Evolutionary conservation across 2,329 filamentous ascomycete genomes (phyloP), one percentile per base, ranked within the genome.

Genomic region (Aspergillus udagawae): DNA sequence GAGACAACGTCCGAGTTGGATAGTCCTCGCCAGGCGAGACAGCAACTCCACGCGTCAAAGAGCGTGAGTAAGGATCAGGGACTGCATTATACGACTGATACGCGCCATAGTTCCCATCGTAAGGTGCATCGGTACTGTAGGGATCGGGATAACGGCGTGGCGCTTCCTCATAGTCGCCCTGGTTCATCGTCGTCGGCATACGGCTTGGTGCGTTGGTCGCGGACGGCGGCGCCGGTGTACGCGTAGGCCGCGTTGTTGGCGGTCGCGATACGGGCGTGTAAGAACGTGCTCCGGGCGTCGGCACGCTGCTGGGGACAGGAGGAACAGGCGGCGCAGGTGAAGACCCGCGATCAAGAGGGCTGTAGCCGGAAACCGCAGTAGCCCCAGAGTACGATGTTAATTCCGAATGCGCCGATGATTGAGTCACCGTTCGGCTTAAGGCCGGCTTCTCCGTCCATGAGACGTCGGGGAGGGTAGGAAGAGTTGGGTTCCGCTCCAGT

Each of bases 381-480:
- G 67, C 67, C 5, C 66, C 67, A 7, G 53, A 75, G 71, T 73
- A 72, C 80, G 82, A 63, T 80, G 82, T 60, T 82, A 75, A 45
- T 76, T 76, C 60, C 73, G 81, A 60, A 83, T 80, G 71, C 83
- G 84, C 57, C 69, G 78, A 56, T 67, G 75, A 70, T 23, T 79
- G 75, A 8, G 80, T 79, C 1, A 80, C 70, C 0, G 75, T 75
- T 7, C 79, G 74, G 51, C 69, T 72, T 3, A 76, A 65, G 9
- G 70, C 62, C n/a, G 70, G 63, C 53, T 75, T 77, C 25, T 79
- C 75, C 0, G 52, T 50, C n/a, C 48, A 55, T 6, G 52, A 67
- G 9, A 79, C 60, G 53, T 75, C 73, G 10, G 78, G 78, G 14
- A 80, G 66, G 1, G 76, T 79, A 17, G 32, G 32, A 35, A 35